Conservation (phyloP, 768 basidiomycete species). For the Phanerochaete sordida region DNA sequence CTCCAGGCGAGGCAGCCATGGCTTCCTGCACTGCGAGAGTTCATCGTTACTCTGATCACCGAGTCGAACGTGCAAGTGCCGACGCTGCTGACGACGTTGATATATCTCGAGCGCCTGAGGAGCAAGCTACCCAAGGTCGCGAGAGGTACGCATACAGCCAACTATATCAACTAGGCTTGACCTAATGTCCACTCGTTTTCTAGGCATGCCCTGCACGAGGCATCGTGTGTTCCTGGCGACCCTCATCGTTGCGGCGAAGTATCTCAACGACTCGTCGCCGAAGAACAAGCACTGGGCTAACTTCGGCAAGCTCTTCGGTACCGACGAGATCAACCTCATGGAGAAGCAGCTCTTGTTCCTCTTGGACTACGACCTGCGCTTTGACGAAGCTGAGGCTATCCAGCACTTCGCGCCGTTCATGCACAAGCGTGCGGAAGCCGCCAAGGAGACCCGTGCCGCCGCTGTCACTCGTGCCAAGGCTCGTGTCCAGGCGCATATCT, state of each 20-base stretch:
- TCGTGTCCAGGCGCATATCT: constrained; percentile 46
- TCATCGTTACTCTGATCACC: constrained; percentile 78
- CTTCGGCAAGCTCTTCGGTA: constrained; percentile 74
- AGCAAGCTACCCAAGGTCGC: constrained; percentile 77
- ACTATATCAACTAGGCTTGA: not conserved
- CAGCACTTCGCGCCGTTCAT: constrained; percentile 68
- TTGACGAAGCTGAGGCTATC: constrained; percentile 77
- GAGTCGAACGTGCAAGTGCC: constrained; percentile 87
- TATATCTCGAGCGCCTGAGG: constrained; percentile 88
- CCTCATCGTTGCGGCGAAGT: constrained; percentile 94
- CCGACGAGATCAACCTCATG: constrained; percentile 89
- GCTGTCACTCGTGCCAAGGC: constrained; percentile 58
- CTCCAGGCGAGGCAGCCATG: constrained; percentile 20
- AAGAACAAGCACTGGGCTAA: constrained; percentile 93
- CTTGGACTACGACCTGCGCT: constrained; percentile 90
- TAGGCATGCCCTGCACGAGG: constrained; percentile 83
- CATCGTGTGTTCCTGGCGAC: constrained; percentile 96
- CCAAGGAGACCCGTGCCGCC: constrained; percentile 45
- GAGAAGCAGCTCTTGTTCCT: constrained; percentile 93
- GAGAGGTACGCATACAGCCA: constrained; percentile 56
- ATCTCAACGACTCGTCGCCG: constrained; percentile 93
- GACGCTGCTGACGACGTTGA: constrained; percentile 84
- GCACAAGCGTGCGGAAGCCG: constrained; percentile 26
- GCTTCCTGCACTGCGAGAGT: constrained; percentile 72
- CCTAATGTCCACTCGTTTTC: not conserved